These are phyloP conservation scores for Aquanectria penicillioides DNA, from an alignment of 2,329 filamentous ascomycete species.

Conservation along the genomic window DNA sequence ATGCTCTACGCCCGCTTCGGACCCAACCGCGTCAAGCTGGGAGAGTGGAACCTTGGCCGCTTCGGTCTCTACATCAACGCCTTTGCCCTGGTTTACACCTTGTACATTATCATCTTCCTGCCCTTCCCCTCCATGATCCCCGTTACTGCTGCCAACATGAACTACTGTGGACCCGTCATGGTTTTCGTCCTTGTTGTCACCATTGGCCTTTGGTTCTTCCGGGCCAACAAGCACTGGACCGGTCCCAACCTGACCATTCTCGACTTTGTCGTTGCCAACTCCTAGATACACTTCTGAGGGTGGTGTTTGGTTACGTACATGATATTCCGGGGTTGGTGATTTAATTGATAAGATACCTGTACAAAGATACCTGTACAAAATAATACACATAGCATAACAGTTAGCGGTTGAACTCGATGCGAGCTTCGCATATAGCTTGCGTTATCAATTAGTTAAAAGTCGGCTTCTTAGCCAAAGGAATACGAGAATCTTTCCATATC, in stretches of 20 bases:
- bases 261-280: conserved; percentile 35
- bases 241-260: conserved; percentile 38
- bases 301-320: background rate
- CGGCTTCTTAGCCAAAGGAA: no score
- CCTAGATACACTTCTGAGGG: background rate
- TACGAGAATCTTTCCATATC: no score
- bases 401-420: no score
- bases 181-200: conserved; percentile 31
- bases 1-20: conserved; percentile 35
- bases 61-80: conserved; percentile 30
- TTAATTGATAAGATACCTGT: no score
- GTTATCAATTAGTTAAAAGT: no score
- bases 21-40: conserved; percentile 27
- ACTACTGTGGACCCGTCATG: conserved; percentile 40
- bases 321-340: background rate
- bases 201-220: conserved; percentile 29
- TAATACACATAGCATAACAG: background rate
- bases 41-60: conserved; percentile 38
- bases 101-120: conserved; percentile 39
- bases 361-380: background rate
- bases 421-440: no score
- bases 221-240: conserved; percentile 35
- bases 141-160: conserved; percentile 36
- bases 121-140: conserved; percentile 38
- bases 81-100: conserved; percentile 36